Evolutionary conservation across 2,329 filamentous ascomycete genomes (phyloP).

Genomic region (Penicillium rolfsii): DNA sequence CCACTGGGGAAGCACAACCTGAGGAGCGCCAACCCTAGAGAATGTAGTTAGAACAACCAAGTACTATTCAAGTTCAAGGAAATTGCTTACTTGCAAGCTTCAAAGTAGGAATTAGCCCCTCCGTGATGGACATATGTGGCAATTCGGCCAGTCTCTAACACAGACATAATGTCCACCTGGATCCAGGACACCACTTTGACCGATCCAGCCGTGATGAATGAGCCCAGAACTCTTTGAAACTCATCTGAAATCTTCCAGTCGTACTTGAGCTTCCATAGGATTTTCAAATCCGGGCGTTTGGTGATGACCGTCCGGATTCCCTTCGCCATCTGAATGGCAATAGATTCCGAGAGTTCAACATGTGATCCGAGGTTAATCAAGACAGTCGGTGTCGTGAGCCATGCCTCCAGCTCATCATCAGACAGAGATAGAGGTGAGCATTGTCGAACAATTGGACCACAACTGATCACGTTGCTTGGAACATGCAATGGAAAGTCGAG

Average conservation of each 20-base stretch:
- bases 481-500: constrained; percentile 49
- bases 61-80: not conserved
- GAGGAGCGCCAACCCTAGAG: constrained; percentile 49
- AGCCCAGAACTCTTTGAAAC: constrained; percentile 19
- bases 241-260: constrained; percentile 20
- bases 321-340: constrained; percentile 37
- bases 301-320: constrained; percentile 47
- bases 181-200: constrained; percentile 27
- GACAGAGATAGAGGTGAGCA: constrained; percentile 39
- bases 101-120: constrained; percentile 54
- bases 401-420: constrained; percentile 48
- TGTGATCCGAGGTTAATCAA: constrained; percentile 56
- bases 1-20: constrained; percentile 54
- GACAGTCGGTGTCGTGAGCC: constrained; percentile 52
- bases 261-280: constrained; percentile 47
- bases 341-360: constrained; percentile 35
- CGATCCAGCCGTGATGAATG: constrained; percentile 13
- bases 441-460: constrained; percentile 53
- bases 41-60: not conserved
- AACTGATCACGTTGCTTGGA: constrained; percentile 47
- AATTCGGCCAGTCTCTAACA: constrained; percentile 44
- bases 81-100: constrained; percentile 48
- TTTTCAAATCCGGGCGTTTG: constrained; percentile 43
- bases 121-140: constrained; percentile 52
- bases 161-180: constrained; percentile 25